Percentiles rank a stretch among this genome's conserved stretches.
Conservation (phyloP, 768 basidiomycete species). For the Lentinula raphanica region DNA sequence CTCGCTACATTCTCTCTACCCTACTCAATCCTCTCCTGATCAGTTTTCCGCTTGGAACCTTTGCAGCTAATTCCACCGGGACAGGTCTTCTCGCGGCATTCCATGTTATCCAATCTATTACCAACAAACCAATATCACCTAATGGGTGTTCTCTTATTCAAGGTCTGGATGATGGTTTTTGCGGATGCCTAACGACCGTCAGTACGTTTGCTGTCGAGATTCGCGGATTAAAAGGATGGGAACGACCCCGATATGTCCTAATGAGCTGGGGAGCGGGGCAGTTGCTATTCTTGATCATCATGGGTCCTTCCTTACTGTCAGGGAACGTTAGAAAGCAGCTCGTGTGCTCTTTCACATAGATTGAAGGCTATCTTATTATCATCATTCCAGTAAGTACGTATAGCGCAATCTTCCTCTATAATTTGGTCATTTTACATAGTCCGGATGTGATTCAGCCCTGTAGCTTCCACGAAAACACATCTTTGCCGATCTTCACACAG, state of each 20-base stretch:
- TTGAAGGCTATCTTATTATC: not conserved
- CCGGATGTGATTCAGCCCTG: conserved; percentile 1
- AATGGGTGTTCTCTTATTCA: conserved; percentile 69
- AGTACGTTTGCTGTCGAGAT: conserved; percentile 89
- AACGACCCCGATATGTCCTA: conserved; percentile 62
- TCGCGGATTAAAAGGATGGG: conserved; percentile 46
- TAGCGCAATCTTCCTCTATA: no score
- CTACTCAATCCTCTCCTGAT: conserved; percentile 61
- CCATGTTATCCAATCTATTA: conserved; percentile 61
- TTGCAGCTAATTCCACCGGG: conserved; percentile 68
- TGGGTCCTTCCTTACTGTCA: conserved; percentile 60
- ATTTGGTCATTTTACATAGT: no score
- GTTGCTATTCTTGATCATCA: conserved; percentile 60
- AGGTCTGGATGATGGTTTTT: conserved; percentile 87
- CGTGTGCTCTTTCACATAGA: conserved; percentile 42
- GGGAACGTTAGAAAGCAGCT: conserved; percentile 36
- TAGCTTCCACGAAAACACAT: conserved; percentile 36
- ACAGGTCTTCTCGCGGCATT: conserved; percentile 79
- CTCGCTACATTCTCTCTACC: conserved; percentile 74
- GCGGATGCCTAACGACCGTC: conserved; percentile 91
- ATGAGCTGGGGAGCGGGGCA: conserved; percentile 71
- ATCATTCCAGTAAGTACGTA: not conserved
- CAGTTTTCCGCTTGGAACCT: conserved; percentile 73
- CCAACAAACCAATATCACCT: conserved; percentile 34
- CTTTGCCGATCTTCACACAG: conserved; percentile 68